Base-by-base conservation (phyloP, 768 basidiomycete genomes). In the Suillus occidentalis region DNA sequence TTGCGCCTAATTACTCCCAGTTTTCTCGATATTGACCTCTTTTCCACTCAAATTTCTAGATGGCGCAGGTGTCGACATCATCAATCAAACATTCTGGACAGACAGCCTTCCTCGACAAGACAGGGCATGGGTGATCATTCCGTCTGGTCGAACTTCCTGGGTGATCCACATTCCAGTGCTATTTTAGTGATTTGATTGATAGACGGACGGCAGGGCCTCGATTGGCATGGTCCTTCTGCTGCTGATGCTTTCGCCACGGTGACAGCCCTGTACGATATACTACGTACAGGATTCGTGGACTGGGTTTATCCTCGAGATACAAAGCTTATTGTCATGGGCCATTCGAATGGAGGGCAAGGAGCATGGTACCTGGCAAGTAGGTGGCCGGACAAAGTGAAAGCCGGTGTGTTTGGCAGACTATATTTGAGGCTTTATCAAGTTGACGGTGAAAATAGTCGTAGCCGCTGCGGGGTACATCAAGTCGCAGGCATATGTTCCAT, bases 321-420 rank as follows among this genome's bases (percentile, higher is more conserved):
- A 3, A 80, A 79, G 36, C 84, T 87, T 9, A 77, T 90, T n/a
- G 71, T 95, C n/a, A 79, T 95, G 40, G 95, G 95, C 0, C 95
- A 97, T 73, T 96, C 94, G 3, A 97, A 97, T 73, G 95, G 95
- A 36, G 95, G 94, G 14, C 95, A 96, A 75, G 95, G 95, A 0
- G 82, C 89, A 2, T 95, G 93, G 91, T 89, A 94, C 73, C 71
- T 91, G 20, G 87, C 90, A 16, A 83, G 88, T 34, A 81, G 90
- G 67, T 91, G 85, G 75, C 94, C 95, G 1, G 94, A 96, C 72
- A 82, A 84, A 62, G 85, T 58, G 39, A 58, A 58, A 58, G 57
- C 57, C 9, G 57, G 57, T 58, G 28, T 9, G 57, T 58, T 25
- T 25, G 16, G 13, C 18, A 37, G 25, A 16, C 14, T 50, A 49